These are phyloP conservation scores for Daedaleopsis nitida DNA, from an alignment of 768 basidiomycete genomes.

Conservation along the genomic window DNA sequence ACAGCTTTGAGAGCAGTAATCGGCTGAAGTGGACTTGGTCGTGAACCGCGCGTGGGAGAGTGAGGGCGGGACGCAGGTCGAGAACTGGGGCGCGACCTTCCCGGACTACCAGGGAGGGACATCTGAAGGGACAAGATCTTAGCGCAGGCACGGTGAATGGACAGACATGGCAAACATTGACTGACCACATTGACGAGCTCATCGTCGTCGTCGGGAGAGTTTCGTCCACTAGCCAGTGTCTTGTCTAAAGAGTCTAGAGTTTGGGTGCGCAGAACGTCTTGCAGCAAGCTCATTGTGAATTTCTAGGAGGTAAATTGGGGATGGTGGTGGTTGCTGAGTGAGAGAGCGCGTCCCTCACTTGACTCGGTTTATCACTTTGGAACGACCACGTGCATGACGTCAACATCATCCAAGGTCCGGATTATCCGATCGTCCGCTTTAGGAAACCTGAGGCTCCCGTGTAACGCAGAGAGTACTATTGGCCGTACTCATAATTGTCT, in stretches of 20 bases:
- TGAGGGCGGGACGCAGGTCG: constrained; percentile 38
- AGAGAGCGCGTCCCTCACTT: constrained; percentile 2
- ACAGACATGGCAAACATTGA: constrained; percentile 18
- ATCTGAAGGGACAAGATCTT: constrained; percentile 42
- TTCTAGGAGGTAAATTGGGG: neutral
- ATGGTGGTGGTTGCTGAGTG: constrained; percentile 17
- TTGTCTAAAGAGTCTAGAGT: constrained; percentile 39
- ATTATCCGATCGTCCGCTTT: neutral
- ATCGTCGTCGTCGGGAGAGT: constrained; percentile 57
- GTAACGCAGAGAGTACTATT: no score
- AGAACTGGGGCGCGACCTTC: constrained; percentile 56
- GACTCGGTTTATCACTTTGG: neutral
- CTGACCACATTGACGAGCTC: constrained; percentile 67
- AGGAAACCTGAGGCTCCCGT: no score
- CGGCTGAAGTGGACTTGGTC: constrained; percentile 41
- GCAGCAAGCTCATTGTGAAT: constrained; percentile 57
- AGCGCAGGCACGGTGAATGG: neutral
- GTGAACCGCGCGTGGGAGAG: constrained; percentile 22
- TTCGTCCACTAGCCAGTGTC: constrained; percentile 22
- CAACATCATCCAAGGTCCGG: neutral
- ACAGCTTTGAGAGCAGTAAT: constrained; percentile 19
- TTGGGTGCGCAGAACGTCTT: constrained; percentile 66
- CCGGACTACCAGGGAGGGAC: constrained; percentile 68
- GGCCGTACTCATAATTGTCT: no score
- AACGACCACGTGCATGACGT: constrained; percentile 2